A percentile compares a stretch with the other conserved stretches of the same genome.
These are phyloP conservation scores for Turritis glabra DNA, from an alignment of 345 rosid genomes.

Conservation along the genomic window DNA sequence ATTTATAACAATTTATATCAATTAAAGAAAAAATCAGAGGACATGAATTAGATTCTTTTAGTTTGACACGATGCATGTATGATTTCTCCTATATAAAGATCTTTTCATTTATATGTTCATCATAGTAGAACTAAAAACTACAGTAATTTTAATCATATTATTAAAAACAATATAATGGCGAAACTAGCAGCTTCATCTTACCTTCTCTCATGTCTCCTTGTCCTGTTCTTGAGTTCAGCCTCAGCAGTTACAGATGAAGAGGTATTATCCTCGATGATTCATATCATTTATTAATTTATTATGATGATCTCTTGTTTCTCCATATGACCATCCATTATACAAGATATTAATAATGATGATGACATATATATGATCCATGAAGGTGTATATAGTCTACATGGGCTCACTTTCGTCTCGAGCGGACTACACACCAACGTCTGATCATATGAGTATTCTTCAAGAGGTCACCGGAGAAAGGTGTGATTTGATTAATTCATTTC, in stretches of 20 bases:
- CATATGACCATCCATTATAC: background rate
- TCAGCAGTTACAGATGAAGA: slow-evolving; percentile 21
- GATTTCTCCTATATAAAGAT: slow-evolving; percentile 14
- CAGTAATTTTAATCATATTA: background rate
- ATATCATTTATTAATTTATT: background rate
- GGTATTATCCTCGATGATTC: background rate
- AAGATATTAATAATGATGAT: background rate
- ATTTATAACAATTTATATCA: background rate
- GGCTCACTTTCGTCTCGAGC: slow-evolving; percentile 29
- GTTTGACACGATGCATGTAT: slow-evolving; percentile 13
- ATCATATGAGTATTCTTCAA: slow-evolving; percentile 45
- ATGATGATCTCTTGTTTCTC: background rate
- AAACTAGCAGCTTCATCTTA: slow-evolving; percentile 17
- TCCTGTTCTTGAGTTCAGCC: background rate
- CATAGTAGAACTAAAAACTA: background rate
- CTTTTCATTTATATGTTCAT: background rate
- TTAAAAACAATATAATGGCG: slow-evolving; percentile 11
- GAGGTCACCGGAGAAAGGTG: slow-evolving; percentile 35
- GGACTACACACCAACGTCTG: slow-evolving; percentile 30
- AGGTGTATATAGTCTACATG: slow-evolving; percentile 35
- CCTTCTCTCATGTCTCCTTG: slow-evolving; percentile 9
- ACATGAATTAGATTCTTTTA: slow-evolving; percentile 13
- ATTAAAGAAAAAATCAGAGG: slow-evolving; percentile 20
- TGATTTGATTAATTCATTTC: background rate
- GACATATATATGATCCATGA: background rate